Percentiles rank a stretch among this genome's conserved stretches.
phyloP scores from a whole-genome alignment of 169 alveolate genomes.

The Plasmodium falciparum region DNA sequence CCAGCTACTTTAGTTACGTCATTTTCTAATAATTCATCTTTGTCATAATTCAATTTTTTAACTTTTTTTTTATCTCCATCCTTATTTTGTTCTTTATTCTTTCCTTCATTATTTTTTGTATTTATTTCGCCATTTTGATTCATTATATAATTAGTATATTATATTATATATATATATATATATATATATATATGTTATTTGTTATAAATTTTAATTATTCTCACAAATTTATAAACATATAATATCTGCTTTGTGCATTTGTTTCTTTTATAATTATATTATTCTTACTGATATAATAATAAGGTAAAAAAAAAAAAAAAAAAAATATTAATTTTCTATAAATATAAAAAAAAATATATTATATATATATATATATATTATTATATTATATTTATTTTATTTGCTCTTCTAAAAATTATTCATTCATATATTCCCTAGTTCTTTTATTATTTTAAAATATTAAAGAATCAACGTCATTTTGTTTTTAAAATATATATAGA shows the following conservation, averaged over 20 bases:
- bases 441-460: background rate
- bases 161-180: no score
- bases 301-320: no score
- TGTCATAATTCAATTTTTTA: background rate
- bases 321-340: no score
- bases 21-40: background rate
- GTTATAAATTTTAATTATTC: no score
- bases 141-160: background rate
- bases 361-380: no score
- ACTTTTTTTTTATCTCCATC: background rate
- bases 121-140: background rate
- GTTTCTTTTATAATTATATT: no score
- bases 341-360: no score
- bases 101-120: background rate
- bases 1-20: background rate
- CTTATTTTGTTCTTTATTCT: background rate
- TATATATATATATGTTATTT: no score
- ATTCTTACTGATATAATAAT: no score
- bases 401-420: background rate
- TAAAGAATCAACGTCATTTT: slow-evolving; percentile 6
- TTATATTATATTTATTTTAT: background rate
- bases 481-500: background rate
- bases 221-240: no score
- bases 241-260: no score
- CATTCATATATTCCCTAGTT: background rate